Conservation (phyloP, 805 yeast genomes). For the Lipomyces kockii region DNA sequence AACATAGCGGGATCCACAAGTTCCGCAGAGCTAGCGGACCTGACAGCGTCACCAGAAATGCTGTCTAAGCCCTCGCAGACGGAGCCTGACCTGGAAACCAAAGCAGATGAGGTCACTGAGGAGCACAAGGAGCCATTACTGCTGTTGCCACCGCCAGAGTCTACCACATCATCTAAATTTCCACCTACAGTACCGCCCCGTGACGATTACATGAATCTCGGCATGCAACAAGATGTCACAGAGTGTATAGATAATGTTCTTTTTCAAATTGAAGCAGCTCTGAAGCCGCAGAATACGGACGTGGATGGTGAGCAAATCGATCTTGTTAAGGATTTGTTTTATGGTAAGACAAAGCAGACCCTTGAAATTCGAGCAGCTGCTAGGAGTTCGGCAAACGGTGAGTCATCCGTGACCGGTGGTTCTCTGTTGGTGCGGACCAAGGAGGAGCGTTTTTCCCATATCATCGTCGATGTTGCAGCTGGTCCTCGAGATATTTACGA, state of each 20-base stretch:
- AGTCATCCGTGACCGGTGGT: conserved; percentile 34
- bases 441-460: conserved; percentile 75
- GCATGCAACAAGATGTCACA: conserved; percentile 96
- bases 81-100: not conserved
- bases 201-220: conserved; percentile 34
- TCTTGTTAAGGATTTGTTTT: conserved; percentile 76
- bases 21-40: not conserved
- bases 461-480: conserved; percentile 83
- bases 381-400: conserved; percentile 34
- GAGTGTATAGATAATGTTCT: conserved; percentile 95
- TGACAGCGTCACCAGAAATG: not conserved
- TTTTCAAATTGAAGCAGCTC: conserved; percentile 86
- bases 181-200: conserved; percentile 15
- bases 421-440: conserved; percentile 43
- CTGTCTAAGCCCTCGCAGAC: not conserved
- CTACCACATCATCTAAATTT: conserved; percentile 10
- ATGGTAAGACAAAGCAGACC: conserved; percentile 82
- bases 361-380: conserved; percentile 48
- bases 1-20: not conserved
- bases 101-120: not conserved
- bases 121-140: not conserved
- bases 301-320: conserved; percentile 81
- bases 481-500: conserved; percentile 89
- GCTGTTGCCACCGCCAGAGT: conserved; percentile 16
- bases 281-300: conserved; percentile 67